Conservation (phyloP, 2,329 filamentous ascomycete species). For the Calonectria fujianensis region DNA sequence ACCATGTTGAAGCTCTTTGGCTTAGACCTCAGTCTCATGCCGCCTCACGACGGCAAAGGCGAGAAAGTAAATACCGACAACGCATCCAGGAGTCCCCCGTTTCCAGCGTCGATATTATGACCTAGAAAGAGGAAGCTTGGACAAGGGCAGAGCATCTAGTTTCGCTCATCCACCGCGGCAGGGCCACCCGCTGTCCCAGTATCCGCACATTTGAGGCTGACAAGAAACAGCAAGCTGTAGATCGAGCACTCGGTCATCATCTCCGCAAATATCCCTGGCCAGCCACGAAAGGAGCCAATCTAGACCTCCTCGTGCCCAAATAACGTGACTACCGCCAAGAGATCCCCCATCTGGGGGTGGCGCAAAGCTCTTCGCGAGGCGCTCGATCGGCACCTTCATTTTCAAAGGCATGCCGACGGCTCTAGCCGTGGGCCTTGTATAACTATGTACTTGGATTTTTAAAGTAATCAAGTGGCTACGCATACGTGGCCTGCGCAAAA, state of each 20-base stretch:
- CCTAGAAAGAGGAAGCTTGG: neutral
- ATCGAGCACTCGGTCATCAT: neutral
- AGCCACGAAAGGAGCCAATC: neutral
- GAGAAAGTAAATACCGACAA: neutral
- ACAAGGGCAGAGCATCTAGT: neutral
- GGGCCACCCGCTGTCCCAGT: conserved; percentile 14
- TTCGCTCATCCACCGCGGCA: neutral
- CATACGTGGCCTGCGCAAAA: conserved; percentile 17
- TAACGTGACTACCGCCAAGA: conserved; percentile 2
- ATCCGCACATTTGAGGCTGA: conserved; percentile 9
- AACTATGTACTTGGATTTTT: neutral
- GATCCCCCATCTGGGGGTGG: conserved; percentile 19
- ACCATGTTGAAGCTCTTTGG: neutral
- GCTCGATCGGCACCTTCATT: neutral
- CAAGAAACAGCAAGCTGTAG: neutral
- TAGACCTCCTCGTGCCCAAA: neutral
- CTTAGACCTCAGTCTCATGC: neutral
- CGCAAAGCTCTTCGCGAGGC: conserved; percentile 10
- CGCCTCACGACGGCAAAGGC: neutral
- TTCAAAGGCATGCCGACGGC: conserved; percentile 12
- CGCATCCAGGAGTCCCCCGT: neutral
- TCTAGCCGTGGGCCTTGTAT: conserved; percentile 16
- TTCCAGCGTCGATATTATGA: neutral
- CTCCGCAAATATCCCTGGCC: neutral
- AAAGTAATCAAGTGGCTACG: conserved; percentile 18